Conservation (phyloP, 2,329 filamentous ascomycete species). For the Penicillium aurantiogriseum region DNA sequence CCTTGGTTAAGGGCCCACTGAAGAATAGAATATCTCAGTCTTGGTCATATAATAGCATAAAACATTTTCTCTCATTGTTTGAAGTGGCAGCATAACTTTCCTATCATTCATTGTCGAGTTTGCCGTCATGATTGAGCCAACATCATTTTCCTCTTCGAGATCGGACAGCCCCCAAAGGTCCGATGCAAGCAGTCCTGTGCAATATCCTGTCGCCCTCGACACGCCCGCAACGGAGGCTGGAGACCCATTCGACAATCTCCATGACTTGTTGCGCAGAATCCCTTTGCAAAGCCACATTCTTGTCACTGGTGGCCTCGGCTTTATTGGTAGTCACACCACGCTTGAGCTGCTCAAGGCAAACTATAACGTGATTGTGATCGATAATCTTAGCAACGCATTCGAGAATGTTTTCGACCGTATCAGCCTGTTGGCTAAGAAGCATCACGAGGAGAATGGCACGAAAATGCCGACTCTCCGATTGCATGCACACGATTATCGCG, state of each 20-base stretch:
- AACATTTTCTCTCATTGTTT: constrained; percentile 2
- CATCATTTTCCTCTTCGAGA: constrained; percentile 13
- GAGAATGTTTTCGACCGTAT: constrained; percentile 38
- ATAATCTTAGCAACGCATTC: constrained; percentile 44
- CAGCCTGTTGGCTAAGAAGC: constrained; percentile 31
- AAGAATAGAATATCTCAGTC: constrained; percentile 8
- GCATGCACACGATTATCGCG: constrained; percentile 51
- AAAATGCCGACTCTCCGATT: constrained; percentile 48
- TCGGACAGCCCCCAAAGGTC: constrained; percentile 34
- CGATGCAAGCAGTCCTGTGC: constrained; percentile 32
- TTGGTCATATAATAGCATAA: constrained; percentile 14
- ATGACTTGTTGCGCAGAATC: constrained; percentile 43
- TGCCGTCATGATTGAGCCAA: constrained; percentile 3
- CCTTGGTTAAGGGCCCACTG: constrained; percentile 7
- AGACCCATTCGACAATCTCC: constrained; percentile 46
- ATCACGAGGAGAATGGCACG: constrained; percentile 40
- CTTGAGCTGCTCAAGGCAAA: constrained; percentile 42
- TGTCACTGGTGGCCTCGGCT: constrained; percentile 44
- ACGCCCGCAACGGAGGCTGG: constrained; percentile 49
- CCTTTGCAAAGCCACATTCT: constrained; percentile 40
- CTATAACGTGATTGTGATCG: constrained; percentile 45
- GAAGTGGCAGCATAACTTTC: background rate
- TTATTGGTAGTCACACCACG: constrained; percentile 46
- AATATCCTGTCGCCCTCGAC: constrained; percentile 31
- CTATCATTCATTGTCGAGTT: background rate